A percentile compares a stretch with the other conserved stretches of the same genome.
These are phyloP conservation scores for Talaromyces sp. DNA, from an alignment of 2,329 filamentous ascomycete genomes.

Conservation along the genomic window DNA sequence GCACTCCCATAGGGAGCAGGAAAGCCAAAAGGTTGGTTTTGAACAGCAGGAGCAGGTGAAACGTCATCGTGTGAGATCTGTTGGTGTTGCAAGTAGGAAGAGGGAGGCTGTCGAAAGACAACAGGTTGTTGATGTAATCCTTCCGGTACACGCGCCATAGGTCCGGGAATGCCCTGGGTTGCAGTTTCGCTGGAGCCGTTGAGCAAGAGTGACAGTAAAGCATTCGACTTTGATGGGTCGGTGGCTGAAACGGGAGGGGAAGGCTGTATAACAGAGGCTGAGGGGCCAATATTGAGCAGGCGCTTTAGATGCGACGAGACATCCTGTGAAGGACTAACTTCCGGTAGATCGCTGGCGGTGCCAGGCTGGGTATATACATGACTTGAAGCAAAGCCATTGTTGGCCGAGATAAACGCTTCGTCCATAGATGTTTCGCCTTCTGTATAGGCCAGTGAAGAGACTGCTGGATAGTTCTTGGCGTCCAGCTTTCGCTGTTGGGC, in stretches of 20 bases:
- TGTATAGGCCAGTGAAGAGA: constrained; percentile 40
- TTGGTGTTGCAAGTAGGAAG: background rate
- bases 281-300: constrained; percentile 36
- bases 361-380: constrained; percentile 19
- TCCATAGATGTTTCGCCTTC: constrained; percentile 57
- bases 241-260: constrained; percentile 18
- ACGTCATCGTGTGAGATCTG: background rate
- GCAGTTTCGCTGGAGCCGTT: constrained; percentile 27
- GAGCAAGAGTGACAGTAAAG: constrained; percentile 54
- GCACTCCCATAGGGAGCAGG: background rate
- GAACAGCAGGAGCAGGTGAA: background rate
- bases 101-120: background rate
- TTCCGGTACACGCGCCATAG: constrained; percentile 44
- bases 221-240: constrained; percentile 44
- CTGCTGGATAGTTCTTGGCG: constrained; percentile 42
- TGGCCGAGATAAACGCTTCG: constrained; percentile 36
- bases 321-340: constrained; percentile 37
- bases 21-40: background rate
- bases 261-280: constrained; percentile 11
- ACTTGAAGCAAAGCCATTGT: constrained; percentile 18
- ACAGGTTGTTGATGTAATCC: constrained; percentile 29
- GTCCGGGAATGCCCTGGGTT: constrained; percentile 17
- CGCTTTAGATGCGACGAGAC: constrained; percentile 51
- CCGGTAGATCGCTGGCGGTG: constrained; percentile 36
- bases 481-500: constrained; percentile 75